Conservation (phyloP, 1,284 basidiomycete species). For the Leccinum angustisporum region DNA sequence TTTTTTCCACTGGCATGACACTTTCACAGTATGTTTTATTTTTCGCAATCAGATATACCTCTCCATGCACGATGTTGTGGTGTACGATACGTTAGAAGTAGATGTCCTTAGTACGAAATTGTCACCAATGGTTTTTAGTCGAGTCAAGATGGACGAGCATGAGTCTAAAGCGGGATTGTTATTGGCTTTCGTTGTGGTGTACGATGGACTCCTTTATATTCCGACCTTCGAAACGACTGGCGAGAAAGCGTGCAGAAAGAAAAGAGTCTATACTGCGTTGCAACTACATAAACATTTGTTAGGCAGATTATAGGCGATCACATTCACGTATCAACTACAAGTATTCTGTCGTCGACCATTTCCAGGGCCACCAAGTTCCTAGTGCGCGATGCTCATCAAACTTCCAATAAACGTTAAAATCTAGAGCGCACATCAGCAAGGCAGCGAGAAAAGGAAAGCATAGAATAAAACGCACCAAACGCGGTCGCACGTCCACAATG, state of each 20-base stretch:
- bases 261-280: no score
- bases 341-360: neutral
- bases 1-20: no score
- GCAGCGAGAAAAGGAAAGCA: neutral
- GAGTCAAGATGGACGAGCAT: no score
- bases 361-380: neutral
- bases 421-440: slow-evolving; percentile 35
- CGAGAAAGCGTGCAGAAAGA: neutral
- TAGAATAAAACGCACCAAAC: slow-evolving; percentile 57
- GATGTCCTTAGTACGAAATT: no score
- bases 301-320: neutral
- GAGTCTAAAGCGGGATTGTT: neutral
- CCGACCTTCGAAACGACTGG: no score
- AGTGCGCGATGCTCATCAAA: slow-evolving; percentile 59
- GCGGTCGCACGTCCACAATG: slow-evolving; percentile 74
- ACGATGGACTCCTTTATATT: no score
- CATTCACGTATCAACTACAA: neutral
- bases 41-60: no score
- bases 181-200: no score
- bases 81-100: no score
- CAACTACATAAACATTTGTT: neutral
- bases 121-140: no score
- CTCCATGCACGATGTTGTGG: no score
- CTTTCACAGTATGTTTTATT: no score
- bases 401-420: slow-evolving; percentile 73